Base-by-base conservation (phyloP, 495 filamentous ascomycete genomes). In the Trichoderma orchidacearum region DNA sequence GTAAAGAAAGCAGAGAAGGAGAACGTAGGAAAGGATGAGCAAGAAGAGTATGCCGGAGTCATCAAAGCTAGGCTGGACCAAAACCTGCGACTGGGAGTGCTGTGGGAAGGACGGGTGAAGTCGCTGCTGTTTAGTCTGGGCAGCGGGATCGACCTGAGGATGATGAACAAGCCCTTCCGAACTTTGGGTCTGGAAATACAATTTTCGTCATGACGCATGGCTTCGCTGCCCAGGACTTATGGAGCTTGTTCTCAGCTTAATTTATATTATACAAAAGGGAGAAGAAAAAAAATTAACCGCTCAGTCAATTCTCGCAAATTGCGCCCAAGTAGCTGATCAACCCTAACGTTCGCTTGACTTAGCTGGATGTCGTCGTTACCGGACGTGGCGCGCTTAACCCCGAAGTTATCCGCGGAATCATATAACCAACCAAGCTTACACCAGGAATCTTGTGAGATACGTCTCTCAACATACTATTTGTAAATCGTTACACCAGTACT, bases 71-170 rank as follows among this genome's bases (percentile, higher is more conserved):
- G 87, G 38, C 71, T 96, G 7, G 89, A 93, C 62, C 89, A 96
- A 67, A 85, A 88, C 57, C 84, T 89, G 66, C 82, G 83, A 57
- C 78, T 96, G 30, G 86, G 90, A 3, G 59, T 96, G 50, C 75
- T 97, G 12, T 98, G 94, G 94, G 93, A 97, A 68, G 93, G 93
- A 1, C 77, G 90, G 56, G 75, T 92, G 48, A 97, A 97, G 72
- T 90, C 95, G 63, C 71, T 98, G 45, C 75, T 98, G 57, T 93
- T 97, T 63, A 95, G 87, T 63, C 78, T 94, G 25, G 93, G 93
- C 2, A 85, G 87, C 18, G 85, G 80, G 13, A 73, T 93, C 38
- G 89, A 91, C 72, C 69, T 90, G 62, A 80, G 82, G 69, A 77
- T 82, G 68, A 70, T 84, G 68, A 78, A 84, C 62, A 75, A 85